phyloP scores from a whole-genome alignment of 1,284 basidiomycete genomes.

The Phellinidium pouzarii region DNA sequence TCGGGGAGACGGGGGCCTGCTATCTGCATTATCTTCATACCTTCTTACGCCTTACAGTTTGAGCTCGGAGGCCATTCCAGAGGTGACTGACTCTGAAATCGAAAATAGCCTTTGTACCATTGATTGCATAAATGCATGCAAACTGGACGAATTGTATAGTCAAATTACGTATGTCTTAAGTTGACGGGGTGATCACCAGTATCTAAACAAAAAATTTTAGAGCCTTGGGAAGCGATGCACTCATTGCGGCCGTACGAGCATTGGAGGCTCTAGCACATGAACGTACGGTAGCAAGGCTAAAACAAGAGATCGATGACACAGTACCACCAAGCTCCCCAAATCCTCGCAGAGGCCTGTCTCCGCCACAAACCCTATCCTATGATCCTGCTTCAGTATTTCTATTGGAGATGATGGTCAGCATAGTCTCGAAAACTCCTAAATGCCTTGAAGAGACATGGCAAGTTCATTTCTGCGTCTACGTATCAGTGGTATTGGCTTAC shows the following conservation, averaged over 20 bases:
- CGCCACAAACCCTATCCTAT: slow-evolving; percentile 66
- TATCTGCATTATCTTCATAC: slow-evolving; percentile 94
- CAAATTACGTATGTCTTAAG: slow-evolving; percentile 83
- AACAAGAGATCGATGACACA: slow-evolving; percentile 58
- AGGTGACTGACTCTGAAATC: slow-evolving; percentile 82
- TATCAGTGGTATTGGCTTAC: background rate
- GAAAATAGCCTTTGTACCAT: slow-evolving; percentile 94
- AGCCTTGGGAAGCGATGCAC: slow-evolving; percentile 61
- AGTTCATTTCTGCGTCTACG: slow-evolving; percentile 23
- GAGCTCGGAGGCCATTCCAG: slow-evolving; percentile 69
- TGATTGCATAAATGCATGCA: slow-evolving; percentile 92
- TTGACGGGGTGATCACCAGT: no score
- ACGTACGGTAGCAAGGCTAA: slow-evolving; percentile 69
- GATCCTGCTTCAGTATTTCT: slow-evolving; percentile 93
- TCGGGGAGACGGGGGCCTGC: slow-evolving; percentile 79
- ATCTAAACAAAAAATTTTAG: no score
- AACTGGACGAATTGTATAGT: slow-evolving; percentile 88
- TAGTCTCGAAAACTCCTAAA: slow-evolving; percentile 69
- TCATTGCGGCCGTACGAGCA: slow-evolving; percentile 78
- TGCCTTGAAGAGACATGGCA: slow-evolving; percentile 86
- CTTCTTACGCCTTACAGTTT: slow-evolving; percentile 89
- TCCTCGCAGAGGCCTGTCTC: slow-evolving; percentile 27
- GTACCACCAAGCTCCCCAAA: slow-evolving; percentile 28
- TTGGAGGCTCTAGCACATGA: slow-evolving; percentile 89
- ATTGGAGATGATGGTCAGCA: slow-evolving; percentile 89